phyloP scores from a whole-genome alignment of 1,284 basidiomycete species.

The Trichosporon coremiiforme region DNA sequence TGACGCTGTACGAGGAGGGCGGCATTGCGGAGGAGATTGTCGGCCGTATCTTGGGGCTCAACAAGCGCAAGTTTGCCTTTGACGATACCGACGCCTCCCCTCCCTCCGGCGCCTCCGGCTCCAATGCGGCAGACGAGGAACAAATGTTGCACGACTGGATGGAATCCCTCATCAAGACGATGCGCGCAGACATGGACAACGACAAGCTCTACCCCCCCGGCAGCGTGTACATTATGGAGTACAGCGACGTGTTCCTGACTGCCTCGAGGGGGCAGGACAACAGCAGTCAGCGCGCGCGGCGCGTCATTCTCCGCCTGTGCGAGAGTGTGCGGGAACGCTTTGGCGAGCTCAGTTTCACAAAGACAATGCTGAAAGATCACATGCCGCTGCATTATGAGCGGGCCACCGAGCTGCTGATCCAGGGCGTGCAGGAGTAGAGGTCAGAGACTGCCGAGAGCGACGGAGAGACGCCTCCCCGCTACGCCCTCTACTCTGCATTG shows the following conservation, averaged over 20 bases:
- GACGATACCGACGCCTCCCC: not conserved
- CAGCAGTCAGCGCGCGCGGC: constrained; percentile 49
- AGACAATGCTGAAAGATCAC: constrained; percentile 55
- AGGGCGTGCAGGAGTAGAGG: constrained; percentile 33
- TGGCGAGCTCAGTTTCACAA: constrained; percentile 56
- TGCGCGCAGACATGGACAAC: constrained; percentile 57
- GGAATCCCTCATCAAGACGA: constrained; percentile 56
- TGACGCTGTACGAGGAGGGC: constrained; percentile 56
- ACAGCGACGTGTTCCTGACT: constrained; percentile 55
- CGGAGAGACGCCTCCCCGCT: not conserved
- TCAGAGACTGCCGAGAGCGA: no score
- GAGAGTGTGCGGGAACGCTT: constrained; percentile 59
- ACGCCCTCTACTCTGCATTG: not conserved
- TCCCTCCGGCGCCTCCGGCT: constrained; percentile 28
- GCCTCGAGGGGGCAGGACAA: constrained; percentile 9
- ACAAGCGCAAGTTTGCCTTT: constrained; percentile 37
- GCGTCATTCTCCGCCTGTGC: constrained; percentile 57
- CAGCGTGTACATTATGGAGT: constrained; percentile 52
- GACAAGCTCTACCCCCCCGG: constrained; percentile 58
- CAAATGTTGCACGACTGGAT: constrained; percentile 54
- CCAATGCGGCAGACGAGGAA: constrained; percentile 29
- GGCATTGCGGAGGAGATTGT: constrained; percentile 60
- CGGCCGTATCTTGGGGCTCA: constrained; percentile 53
- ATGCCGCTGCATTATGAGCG: constrained; percentile 52
- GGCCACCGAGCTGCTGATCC: constrained; percentile 48